A percentile compares a stretch with the other conserved stretches of the same genome.
Conservation (phyloP, 2,329 filamentous ascomycete species). For the Pseudohalonectria lignicola region DNA sequence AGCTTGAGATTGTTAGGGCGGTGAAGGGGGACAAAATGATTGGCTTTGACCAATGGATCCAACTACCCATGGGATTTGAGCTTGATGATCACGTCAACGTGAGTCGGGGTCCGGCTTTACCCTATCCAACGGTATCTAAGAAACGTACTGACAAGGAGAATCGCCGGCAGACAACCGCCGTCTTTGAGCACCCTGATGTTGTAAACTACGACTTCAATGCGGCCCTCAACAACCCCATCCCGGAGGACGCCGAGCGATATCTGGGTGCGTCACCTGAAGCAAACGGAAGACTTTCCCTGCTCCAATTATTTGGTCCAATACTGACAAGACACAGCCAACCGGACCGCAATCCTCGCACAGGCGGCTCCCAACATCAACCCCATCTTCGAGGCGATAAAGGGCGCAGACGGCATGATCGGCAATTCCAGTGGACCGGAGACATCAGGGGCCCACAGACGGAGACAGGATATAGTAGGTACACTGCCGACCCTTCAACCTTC, state of each 20-base stretch:
- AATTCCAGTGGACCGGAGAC: constrained; percentile 47
- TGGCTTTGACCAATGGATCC: constrained; percentile 38
- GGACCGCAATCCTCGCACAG: constrained; percentile 51
- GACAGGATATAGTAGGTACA: background rate
- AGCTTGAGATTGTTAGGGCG: constrained; percentile 42
- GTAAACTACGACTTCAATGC: constrained; percentile 55
- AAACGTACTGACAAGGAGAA: too few relatives aligned
- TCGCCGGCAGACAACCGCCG: too few relatives aligned
- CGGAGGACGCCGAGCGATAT: constrained; percentile 30
- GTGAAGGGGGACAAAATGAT: constrained; percentile 40
- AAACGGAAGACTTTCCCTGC: background rate
- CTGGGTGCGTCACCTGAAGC: constrained; percentile 14
- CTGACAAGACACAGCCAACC: constrained; percentile 14
- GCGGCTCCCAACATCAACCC: constrained; percentile 55
- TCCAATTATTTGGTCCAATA: background rate
- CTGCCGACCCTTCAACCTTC: too few relatives aligned
- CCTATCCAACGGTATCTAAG: background rate
- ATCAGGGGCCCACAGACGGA: background rate
- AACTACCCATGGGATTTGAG: constrained; percentile 46
- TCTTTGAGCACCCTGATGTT: constrained; percentile 30
- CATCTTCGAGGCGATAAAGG: constrained; percentile 44
- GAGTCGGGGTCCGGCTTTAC: background rate
- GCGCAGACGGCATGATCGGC: constrained; percentile 46
- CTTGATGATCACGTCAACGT: constrained; percentile 43
- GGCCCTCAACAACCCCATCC: constrained; percentile 40